phyloP scores from a whole-genome alignment of 345 rosid genomes.

The Cardamine chenopodiifolia region DNA sequence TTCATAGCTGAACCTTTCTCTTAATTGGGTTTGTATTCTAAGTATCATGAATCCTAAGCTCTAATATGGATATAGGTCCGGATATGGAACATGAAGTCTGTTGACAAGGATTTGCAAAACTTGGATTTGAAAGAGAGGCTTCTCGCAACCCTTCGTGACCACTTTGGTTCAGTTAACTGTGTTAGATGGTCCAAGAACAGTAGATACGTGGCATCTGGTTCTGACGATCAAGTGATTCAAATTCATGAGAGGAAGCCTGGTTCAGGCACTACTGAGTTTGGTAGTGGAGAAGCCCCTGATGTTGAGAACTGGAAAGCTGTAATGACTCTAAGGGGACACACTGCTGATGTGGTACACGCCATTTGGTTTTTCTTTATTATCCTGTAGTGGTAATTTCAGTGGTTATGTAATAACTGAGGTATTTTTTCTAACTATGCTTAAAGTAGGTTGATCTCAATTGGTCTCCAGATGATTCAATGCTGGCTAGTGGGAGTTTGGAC shows the following conservation, averaged over 20 bases:
- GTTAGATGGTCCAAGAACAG: slow-evolving; percentile 99
- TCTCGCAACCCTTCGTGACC: slow-evolving; percentile 96
- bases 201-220: slow-evolving; percentile 86
- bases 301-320: slow-evolving; percentile 99
- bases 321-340: slow-evolving; percentile 95
- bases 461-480: slow-evolving; percentile 96
- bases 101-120: slow-evolving; percentile 60
- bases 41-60: background rate
- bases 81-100: slow-evolving; percentile 91
- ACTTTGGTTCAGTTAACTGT: slow-evolving; percentile 99
- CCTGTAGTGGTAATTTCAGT: background rate
- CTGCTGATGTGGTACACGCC: slow-evolving; percentile 94
- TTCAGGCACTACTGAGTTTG: slow-evolving; percentile 95
- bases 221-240: slow-evolving; percentile 94
- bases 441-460: slow-evolving; percentile 99
- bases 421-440: slow-evolving; percentile 51
- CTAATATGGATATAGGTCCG: slow-evolving; percentile 62
- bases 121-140: slow-evolving; percentile 72
- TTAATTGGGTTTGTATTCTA: background rate
- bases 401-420: slow-evolving; percentile 51
- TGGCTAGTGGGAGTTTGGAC: slow-evolving; percentile 98
- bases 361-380: background rate
- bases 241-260: slow-evolving; percentile 97
- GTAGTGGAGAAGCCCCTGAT: slow-evolving; percentile 97
- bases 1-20: background rate